phyloP scores from a whole-genome alignment of 345 rosid genomes.

The Xanthoceras sorbifolium region DNA sequence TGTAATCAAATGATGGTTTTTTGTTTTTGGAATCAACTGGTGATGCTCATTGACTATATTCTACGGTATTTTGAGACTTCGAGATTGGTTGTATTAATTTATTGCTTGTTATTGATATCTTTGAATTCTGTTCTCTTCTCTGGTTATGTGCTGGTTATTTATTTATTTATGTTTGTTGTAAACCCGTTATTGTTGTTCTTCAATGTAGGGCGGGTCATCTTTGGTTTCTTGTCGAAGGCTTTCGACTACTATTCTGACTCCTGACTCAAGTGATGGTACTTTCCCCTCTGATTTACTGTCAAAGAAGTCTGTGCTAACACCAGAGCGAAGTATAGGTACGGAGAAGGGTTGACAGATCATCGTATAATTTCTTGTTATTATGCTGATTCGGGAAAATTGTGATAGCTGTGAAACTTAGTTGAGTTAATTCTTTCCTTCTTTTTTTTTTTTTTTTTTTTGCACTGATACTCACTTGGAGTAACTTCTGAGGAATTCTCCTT shows the following conservation, averaged over 20 bases:
- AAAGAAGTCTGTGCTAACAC: constrained; percentile 40
- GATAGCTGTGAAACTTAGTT: not conserved
- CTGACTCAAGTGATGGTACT: constrained; percentile 49
- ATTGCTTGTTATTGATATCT: not conserved
- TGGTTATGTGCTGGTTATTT: not conserved
- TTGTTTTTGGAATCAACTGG: too few species aligned
- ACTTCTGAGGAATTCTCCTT: not conserved
- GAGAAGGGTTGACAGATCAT: not conserved
- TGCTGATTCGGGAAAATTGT: not conserved
- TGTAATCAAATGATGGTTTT: not conserved
- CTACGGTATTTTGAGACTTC: not conserved
- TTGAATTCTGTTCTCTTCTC: not conserved
- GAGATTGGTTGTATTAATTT: not conserved
- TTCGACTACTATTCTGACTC: constrained; percentile 57
- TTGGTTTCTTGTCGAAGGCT: constrained; percentile 46
- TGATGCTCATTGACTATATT: not conserved
- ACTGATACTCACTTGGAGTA: not conserved
- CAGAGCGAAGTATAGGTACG: constrained; percentile 66
- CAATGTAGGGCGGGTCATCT: constrained; percentile 44
- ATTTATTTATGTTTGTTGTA: not conserved
- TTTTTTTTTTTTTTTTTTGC: not conserved
- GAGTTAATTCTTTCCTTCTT: not conserved
- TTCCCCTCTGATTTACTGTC: constrained; percentile 71
- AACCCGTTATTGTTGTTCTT: not conserved
- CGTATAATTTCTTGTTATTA: not conserved